Base-by-base conservation (phyloP, 75 land plant species). In the Pinus taeda region DNA sequence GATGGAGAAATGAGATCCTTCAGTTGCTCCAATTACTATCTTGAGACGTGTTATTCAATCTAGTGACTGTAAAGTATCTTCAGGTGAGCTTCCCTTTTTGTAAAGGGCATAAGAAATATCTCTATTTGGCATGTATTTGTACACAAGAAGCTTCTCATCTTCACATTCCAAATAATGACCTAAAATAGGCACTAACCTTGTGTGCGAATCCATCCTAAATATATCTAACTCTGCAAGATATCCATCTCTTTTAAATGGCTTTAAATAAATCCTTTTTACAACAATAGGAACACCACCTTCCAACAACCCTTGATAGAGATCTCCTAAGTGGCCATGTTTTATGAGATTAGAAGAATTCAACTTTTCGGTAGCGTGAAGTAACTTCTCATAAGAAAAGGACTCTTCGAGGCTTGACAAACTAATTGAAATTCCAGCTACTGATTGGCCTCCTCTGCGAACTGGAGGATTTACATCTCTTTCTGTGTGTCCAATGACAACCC, bases 1-100 rank as follows among this genome's bases (percentile, higher is more conserved):
- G 95, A 77, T 96, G 98, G 57, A 96, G 82, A 79, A 88, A 93
- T 13, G 88, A 79, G 18, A 95, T 49, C 87, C 95, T 77, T 95
- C 98, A 22, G 98, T 96, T 21, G 88, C 93, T 39, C 98, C 98
- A 53, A 82, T 88, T 15, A 96, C 98, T 72, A 95, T 91, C 74
- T 95, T 95, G 73, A 95, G 81, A 59, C 98, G 85, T 36, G 93
- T 95, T 67, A 95, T 93, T 96, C 98, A 95, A 78, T 95, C 98
- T 76, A 95, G 62, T 12, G 96, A 93, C 81, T 90, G 93, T 77
- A 95, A 69, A 9, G 81, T 80, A 67, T 90, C 97, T 69, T 90
- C 91, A 9, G 81, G 75, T 15, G 71, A 22, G 55, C 81, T 80
- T 26, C 65, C 79, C 76, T 92, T 94, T 78, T 82, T 88, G 74